Evolutionary conservation across 805 yeast genomes (phyloP).

Genomic region (Kazachstania bromeliacearum): DNA sequence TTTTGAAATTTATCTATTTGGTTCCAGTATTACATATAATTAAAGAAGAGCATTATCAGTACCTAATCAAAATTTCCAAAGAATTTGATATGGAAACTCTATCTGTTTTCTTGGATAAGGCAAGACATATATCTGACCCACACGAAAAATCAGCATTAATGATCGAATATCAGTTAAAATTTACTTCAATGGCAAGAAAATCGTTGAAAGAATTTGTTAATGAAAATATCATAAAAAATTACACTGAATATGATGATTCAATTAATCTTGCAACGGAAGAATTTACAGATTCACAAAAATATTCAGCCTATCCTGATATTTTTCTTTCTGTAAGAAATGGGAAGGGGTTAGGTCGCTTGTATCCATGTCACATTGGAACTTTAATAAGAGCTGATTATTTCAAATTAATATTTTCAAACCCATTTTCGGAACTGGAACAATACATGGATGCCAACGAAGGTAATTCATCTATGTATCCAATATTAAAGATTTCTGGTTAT

Average conservation of each 20-base stretch:
- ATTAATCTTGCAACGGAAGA: too few species aligned
- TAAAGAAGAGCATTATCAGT: constrained; percentile 21
- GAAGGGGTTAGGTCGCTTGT: constrained; percentile 29
- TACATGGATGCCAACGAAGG: background rate
- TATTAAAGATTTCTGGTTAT: constrained; percentile 10
- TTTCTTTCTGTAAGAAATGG: constrained; percentile 31
- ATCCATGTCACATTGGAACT: constrained; percentile 58
- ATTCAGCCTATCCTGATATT: constrained; percentile 36
- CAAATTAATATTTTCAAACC: constrained; percentile 50
- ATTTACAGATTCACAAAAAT: too few species aligned
- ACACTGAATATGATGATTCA: constrained; percentile 2
- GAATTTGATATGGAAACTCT: constrained; percentile 32
- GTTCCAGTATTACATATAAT: constrained; percentile 34
- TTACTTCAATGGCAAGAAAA: constrained; percentile 23
- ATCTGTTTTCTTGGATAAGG: constrained; percentile 27
- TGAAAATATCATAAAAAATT: constrained; percentile 12
- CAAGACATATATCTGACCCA: constrained; percentile 23
- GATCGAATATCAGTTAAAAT: constrained; percentile 26
- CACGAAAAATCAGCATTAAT: constrained; percentile 27
- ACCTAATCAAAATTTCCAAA: constrained; percentile 28
- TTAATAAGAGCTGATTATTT: constrained; percentile 55
- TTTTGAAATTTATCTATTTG: constrained; percentile 31
- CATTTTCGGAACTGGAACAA: constrained; percentile 31
- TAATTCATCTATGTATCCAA: constrained; percentile 21
- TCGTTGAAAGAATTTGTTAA: constrained; percentile 20